Evolutionary conservation across 805 yeast genomes (phyloP).

Genomic region (Jamesozyma rosinii): DNA sequence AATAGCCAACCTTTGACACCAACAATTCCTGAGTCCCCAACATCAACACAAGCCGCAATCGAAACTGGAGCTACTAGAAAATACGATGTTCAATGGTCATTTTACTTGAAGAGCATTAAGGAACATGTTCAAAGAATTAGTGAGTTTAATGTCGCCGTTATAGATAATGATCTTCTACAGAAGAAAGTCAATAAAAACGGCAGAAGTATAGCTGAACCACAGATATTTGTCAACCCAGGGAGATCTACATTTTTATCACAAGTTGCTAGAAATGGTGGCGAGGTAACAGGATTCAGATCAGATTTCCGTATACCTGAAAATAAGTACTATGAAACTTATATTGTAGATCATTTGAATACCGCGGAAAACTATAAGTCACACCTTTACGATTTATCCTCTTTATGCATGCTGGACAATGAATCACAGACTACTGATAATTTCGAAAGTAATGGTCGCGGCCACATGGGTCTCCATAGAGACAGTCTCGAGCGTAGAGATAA

Average conservation of each 20-base stretch:
- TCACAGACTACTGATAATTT: background rate
- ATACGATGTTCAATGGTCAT: slow-evolving; percentile 51
- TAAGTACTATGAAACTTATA: slow-evolving; percentile 23
- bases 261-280: slow-evolving; percentile 40
- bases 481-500: background rate
- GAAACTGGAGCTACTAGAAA: slow-evolving; percentile 30
- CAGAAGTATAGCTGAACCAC: slow-evolving; percentile 47
- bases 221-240: slow-evolving; percentile 11
- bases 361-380: slow-evolving; percentile 12
- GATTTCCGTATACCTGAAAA: slow-evolving; percentile 26
- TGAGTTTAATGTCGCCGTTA: slow-evolving; percentile 38
- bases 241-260: slow-evolving; percentile 36
- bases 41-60: slow-evolving; percentile 18
- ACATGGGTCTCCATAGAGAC: too few relatives aligned
- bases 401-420: slow-evolving; percentile 5
- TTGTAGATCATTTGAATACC: slow-evolving; percentile 14
- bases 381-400: slow-evolving; percentile 1
- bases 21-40: slow-evolving; percentile 4
- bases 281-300: slow-evolving; percentile 34
- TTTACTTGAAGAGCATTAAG: slow-evolving; percentile 42
- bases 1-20: background rate
- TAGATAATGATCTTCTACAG: slow-evolving; percentile 44
- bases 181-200: slow-evolving; percentile 36
- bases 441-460: background rate
- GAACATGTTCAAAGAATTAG: slow-evolving; percentile 56